Base-by-base conservation (phyloP, 768 basidiomycete genomes). In the Kwoniella sp. region DNA sequence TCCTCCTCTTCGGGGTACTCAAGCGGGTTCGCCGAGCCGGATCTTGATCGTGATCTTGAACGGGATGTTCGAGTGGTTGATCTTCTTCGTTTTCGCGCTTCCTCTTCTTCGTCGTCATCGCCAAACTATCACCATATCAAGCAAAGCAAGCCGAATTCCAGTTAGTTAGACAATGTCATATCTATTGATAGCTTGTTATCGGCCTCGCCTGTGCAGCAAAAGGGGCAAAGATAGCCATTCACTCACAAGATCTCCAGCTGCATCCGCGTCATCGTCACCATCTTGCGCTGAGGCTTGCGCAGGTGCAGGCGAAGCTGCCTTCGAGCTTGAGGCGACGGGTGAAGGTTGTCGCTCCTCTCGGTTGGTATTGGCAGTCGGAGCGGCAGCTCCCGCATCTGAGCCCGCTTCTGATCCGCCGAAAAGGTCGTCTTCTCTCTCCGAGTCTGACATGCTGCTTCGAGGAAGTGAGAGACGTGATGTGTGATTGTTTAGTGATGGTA, bases 1-100 rank as follows among this genome's bases (percentile, higher is more conserved):
- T 67, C 71, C 21, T 76, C 70, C 29, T 78, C 80, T 49, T 80
- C 80, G 27, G 67, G 73, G 59, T 83, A 82, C 60, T 82, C 82
- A 22, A 82, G 62, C 15, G 70, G 71, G 61, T 74, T 67, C 12
- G 53, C 64, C 29, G 60, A 62, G 19, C 47, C 60, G 22, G 65
- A 60, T 49, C 55, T 53, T 19, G 63, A 56, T 25, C 62, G 33
- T 1, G 62, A 49, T 50, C 55, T 33, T 22, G 60, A 63, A 22
- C 37, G 47, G 5, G 64, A 58, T 12, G 37, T 37, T 17, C 21
- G 52, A 24, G 64, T 55, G 33, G 69, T 51, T 0, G 64, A 58
- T 30, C 58, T 44, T 9, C 53, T 53, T 22, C 59, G 64, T 62
- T 54, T 49, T 17, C 36, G 54, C 27, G 21, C 51, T 29, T 69